These are phyloP conservation scores for Backusella luteola DNA, from an alignment of 192 early-diverging fungal species.

Conservation along the genomic window DNA sequence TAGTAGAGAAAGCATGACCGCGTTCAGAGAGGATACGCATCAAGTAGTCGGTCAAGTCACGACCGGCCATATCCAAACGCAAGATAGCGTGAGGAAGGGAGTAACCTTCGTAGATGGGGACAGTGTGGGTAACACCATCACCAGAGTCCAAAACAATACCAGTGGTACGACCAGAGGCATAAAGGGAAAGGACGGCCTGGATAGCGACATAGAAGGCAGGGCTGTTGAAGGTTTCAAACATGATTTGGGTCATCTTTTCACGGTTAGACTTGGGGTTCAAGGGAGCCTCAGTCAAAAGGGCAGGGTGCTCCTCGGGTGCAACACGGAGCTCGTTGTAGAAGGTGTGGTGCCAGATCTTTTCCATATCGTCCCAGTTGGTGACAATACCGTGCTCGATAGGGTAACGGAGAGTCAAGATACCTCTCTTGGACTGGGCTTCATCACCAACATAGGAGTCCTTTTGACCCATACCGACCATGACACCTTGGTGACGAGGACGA, in stretches of 20 bases:
- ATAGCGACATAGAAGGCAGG: slow-evolving; percentile 97
- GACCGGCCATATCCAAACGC: slow-evolving; percentile 95
- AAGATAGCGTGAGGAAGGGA: slow-evolving; percentile 93
- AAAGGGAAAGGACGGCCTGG: slow-evolving; percentile 94
- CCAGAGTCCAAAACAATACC: slow-evolving; percentile 99
- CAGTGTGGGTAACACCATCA: slow-evolving; percentile 96
- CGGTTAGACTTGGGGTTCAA: slow-evolving; percentile 98
- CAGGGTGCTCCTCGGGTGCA: slow-evolving; percentile 96
- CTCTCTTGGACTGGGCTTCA: slow-evolving; percentile 88
- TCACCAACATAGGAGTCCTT: slow-evolving; percentile 91
- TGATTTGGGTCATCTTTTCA: slow-evolving; percentile 99
- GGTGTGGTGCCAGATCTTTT: slow-evolving; percentile 96
- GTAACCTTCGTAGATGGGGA: slow-evolving; percentile 98
- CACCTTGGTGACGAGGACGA: slow-evolving; percentile 82
- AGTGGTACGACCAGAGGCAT: slow-evolving; percentile 95
- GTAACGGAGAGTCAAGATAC: slow-evolving; percentile 83
- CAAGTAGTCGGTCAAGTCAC: slow-evolving; percentile 94
- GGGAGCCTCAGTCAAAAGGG: slow-evolving; percentile 95
- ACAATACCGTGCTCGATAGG: slow-evolving; percentile 92
- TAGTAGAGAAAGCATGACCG: slow-evolving; percentile 94
- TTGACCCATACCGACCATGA: slow-evolving; percentile 91
- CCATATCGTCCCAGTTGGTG: slow-evolving; percentile 94
- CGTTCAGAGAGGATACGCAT: slow-evolving; percentile 92
- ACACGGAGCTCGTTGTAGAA: slow-evolving; percentile 98
- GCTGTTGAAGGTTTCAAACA: slow-evolving; percentile 98